These are phyloP conservation scores for Sordariomycetes sp. DNA, from an alignment of 2,329 filamentous ascomycete genomes.

Conservation along the genomic window DNA sequence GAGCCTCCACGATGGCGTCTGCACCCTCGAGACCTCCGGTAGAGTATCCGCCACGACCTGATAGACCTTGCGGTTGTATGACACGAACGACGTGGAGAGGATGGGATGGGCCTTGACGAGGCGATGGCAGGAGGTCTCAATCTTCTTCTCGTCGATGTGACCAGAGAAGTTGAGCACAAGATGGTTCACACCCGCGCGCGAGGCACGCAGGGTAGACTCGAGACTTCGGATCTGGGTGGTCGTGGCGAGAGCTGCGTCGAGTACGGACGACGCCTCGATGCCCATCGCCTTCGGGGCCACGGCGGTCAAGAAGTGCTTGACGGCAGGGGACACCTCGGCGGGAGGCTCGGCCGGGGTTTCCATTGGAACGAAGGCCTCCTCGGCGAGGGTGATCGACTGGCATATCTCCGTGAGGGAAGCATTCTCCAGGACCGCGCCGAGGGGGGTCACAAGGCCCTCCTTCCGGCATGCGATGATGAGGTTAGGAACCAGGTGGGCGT, in stretches of 20 bases:
- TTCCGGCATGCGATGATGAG: conserved; percentile 33
- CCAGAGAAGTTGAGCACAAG: conserved; percentile 37
- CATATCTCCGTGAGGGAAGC: conserved; percentile 33
- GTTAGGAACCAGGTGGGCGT: conserved; percentile 30
- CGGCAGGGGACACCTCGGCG: background rate
- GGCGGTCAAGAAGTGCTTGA: conserved; percentile 7
- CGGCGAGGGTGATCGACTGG: conserved; percentile 15
- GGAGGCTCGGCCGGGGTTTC: background rate
- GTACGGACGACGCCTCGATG: conserved; percentile 22
- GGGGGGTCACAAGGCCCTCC: conserved; percentile 25
- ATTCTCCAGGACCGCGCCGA: conserved; percentile 30
- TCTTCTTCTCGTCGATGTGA: conserved; percentile 25
- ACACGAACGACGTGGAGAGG: conserved; percentile 42
- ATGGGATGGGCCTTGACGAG: conserved; percentile 35
- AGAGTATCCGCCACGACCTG: conserved; percentile 26
- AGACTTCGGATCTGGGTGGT: conserved; percentile 35
- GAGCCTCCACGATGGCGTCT: conserved; percentile 28
- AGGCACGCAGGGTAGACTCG: conserved; percentile 33
- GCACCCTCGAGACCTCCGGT: conserved; percentile 12
- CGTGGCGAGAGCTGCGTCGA: conserved; percentile 37
- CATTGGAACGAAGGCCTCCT: conserved; percentile 5
- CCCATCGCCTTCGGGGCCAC: conserved; percentile 29
- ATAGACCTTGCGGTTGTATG: conserved; percentile 32
- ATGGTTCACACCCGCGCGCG: conserved; percentile 33
- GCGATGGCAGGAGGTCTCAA: conserved; percentile 34